Evolutionary conservation across 805 yeast species (phyloP).

Genomic region (Zygoascus ofunaensis): DNA sequence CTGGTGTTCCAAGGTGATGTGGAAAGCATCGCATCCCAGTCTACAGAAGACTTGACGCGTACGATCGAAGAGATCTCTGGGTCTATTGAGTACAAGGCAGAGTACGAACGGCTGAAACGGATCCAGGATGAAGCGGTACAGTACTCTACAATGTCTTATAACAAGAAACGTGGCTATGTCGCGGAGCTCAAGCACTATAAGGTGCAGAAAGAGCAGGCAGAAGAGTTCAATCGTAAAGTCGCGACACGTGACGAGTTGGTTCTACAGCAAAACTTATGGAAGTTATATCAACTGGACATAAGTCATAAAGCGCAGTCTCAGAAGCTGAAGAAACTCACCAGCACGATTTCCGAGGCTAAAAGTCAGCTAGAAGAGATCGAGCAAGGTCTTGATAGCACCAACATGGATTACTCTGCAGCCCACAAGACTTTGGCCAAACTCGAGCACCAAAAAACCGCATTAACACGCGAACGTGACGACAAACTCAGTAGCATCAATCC

Average conservation of each 20-base stretch:
- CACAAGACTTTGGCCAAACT: conserved; percentile 19
- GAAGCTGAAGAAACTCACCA: conserved; percentile 20
- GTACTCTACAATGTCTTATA: conserved; percentile 51
- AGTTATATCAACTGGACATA: conserved; percentile 51
- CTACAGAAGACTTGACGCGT: conserved; percentile 62
- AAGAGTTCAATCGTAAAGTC: conserved; percentile 49
- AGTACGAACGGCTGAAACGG: conserved; percentile 60
- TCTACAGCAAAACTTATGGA: conserved; percentile 49
- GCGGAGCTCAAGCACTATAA: conserved; percentile 71
- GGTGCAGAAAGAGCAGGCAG: conserved; percentile 66
- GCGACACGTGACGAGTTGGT: conserved; percentile 32
- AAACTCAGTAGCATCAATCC: conserved; percentile 49
- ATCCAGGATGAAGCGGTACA: conserved; percentile 24
- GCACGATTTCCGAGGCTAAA: conserved; percentile 8
- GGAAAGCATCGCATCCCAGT: conserved; percentile 83
- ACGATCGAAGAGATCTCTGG: conserved; percentile 81
- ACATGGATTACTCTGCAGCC: conserved; percentile 9
- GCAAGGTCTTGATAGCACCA: conserved; percentile 10
- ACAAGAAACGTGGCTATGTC: conserved; percentile 59
- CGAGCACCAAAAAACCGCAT: conserved; percentile 30
- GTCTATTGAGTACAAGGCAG: conserved; percentile 53
- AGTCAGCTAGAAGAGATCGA: conserved; percentile 17
- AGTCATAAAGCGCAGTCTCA: conserved; percentile 22
- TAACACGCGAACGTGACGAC: conserved; percentile 37
- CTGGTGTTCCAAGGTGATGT: conserved; percentile 96